Evolutionary conservation across 2,329 filamentous ascomycete genomes (phyloP).

Genomic region (Aspergillus proliferans): DNA sequence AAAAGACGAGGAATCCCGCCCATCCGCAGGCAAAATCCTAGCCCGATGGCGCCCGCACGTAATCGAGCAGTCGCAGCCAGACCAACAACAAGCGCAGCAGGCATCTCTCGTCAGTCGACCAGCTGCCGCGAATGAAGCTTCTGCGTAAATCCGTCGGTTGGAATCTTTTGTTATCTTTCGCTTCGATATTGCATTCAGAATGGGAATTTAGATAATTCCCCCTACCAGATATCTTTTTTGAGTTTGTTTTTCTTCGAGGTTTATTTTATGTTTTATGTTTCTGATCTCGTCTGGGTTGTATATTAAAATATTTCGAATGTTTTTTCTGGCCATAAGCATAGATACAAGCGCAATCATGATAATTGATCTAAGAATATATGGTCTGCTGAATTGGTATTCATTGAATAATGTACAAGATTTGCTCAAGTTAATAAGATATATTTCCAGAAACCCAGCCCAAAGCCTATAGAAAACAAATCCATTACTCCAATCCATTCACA

Average conservation of each 20-base stretch:
- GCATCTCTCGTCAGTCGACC: neutral
- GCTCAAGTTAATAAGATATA: no score
- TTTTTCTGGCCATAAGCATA: no score
- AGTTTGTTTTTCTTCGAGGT: neutral
- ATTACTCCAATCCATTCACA: no score
- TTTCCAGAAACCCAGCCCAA: no score
- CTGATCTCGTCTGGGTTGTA: no score
- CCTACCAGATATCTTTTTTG: neutral
- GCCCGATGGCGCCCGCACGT: slow-evolving; percentile 47
- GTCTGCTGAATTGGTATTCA: no score
- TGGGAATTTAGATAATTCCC: neutral
- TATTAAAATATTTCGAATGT: no score
- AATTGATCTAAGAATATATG: no score
- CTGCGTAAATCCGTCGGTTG: neutral
- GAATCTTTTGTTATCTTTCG: neutral
- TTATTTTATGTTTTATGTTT: no score
- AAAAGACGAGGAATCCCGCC: slow-evolving; percentile 42
- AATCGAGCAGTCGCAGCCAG: slow-evolving; percentile 19
- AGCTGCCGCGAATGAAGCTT: neutral
- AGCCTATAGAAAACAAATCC: no score
- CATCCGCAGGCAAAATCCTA: slow-evolving; percentile 49
- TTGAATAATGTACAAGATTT: no score
- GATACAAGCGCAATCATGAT: no score
- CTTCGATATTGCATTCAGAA: neutral
- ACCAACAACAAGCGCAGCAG: slow-evolving; percentile 5